A percentile compares a stretch with the other conserved stretches of the same genome.
Evolutionary conservation across 2,329 filamentous ascomycete species (phyloP).

Genomic region (Scedosporium aurantiacum): DNA sequence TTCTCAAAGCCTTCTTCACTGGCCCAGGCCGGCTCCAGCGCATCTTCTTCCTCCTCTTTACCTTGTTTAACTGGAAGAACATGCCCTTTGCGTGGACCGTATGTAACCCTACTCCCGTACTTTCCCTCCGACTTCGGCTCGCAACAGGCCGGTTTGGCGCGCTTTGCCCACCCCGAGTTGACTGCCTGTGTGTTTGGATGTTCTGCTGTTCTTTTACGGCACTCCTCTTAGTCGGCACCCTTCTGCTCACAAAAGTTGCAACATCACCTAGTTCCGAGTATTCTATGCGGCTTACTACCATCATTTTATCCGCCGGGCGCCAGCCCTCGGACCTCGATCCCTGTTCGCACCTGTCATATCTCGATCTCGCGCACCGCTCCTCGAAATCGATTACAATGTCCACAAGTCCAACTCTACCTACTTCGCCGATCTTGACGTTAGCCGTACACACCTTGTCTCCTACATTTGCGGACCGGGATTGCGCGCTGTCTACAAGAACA

Average conservation of each 20-base stretch:
- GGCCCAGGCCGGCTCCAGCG: constrained; percentile 43
- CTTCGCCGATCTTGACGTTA: constrained; percentile 75
- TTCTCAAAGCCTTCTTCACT: constrained; percentile 34
- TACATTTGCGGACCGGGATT: constrained; percentile 53
- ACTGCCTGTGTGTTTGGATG: too few species aligned
- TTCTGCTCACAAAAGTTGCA: not conserved
- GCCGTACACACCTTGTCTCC: constrained; percentile 69
- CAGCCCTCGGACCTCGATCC: constrained; percentile 44
- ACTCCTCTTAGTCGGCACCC: not conserved
- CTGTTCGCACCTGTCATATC: constrained; percentile 65
- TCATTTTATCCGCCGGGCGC: constrained; percentile 35
- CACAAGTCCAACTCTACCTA: constrained; percentile 81
- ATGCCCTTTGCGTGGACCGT: constrained; percentile 69
- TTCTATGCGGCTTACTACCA: constrained; percentile 46
- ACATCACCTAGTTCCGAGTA: constrained; percentile 37
- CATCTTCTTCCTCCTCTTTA: constrained; percentile 41
- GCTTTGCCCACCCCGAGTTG: too few species aligned
- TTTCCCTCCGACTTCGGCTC: too few species aligned
- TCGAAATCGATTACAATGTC: constrained; percentile 79
- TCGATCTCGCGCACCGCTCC: constrained; percentile 52
- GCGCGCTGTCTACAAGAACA: constrained; percentile 37
- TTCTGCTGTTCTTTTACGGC: not conserved
- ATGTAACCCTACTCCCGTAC: constrained; percentile 20
- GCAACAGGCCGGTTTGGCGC: too few species aligned
- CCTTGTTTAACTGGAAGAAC: constrained; percentile 60